A percentile compares a stretch with the other conserved stretches of the same genome.
Evolutionary conservation across 1,284 basidiomycete species (phyloP).

Genomic region (Cutaneotrichosporon arboriforme): DNA sequence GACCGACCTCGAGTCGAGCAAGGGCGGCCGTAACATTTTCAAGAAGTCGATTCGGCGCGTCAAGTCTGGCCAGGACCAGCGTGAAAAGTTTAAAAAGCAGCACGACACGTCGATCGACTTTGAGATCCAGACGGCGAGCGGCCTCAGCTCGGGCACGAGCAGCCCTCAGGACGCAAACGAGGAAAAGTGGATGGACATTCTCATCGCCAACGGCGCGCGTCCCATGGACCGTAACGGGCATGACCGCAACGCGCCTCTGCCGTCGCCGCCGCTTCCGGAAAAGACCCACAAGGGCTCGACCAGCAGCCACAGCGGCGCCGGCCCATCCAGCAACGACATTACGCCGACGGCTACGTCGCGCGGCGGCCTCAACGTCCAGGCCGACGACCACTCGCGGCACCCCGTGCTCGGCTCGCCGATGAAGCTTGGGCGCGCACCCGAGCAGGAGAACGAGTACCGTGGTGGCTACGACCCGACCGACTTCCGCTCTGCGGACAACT

Average conservation of each 20-base stretch:
- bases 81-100: constrained; percentile 38
- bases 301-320: background rate
- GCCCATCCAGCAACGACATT: constrained; percentile 2
- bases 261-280: background rate
- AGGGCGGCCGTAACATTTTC: constrained; percentile 19
- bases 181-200: constrained; percentile 59
- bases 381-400: constrained; percentile 1
- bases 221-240: constrained; percentile 51
- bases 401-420: constrained; percentile 3
- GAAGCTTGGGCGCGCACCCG: constrained; percentile 1
- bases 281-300: background rate
- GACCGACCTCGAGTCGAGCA: background rate
- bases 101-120: constrained; percentile 47
- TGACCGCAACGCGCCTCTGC: background rate
- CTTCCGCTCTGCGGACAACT: background rate
- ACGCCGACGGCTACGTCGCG: constrained; percentile 11
- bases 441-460: too few species aligned
- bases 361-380: constrained; percentile 1
- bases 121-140: constrained; percentile 39
- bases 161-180: constrained; percentile 48
- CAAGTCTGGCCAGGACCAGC: constrained; percentile 29
- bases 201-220: constrained; percentile 62
- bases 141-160: constrained; percentile 30
- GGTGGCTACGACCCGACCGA: background rate
- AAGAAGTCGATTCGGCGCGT: constrained; percentile 27